Evolutionary conservation across 2,329 filamentous ascomycete genomes (phyloP).

Genomic region (Sporothrix variecibatus): DNA sequence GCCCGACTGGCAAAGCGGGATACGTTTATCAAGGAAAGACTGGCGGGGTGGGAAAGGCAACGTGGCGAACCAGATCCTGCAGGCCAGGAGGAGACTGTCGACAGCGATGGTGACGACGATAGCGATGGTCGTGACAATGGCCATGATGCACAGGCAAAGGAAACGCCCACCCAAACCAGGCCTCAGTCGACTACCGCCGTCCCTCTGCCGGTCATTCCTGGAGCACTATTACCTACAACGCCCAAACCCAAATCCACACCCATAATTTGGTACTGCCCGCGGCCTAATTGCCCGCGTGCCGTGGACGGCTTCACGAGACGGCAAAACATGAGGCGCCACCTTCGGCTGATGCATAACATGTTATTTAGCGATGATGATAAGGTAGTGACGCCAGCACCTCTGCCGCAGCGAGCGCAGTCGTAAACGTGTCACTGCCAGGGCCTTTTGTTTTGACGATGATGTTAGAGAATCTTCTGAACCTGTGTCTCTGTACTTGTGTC

Average conservation of each 20-base stretch:
- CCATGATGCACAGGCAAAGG: not conserved
- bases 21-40: not conserved
- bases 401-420: not conserved
- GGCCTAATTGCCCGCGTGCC: slow-evolving; percentile 41
- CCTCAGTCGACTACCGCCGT: not conserved
- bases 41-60: not conserved
- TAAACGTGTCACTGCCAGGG: not conserved
- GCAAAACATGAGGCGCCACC: slow-evolving; percentile 45
- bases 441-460: not conserved
- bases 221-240: not conserved
- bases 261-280: slow-evolving; percentile 32
- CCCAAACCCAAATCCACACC: not conserved
- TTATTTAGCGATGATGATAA: not conserved
- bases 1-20: not conserved
- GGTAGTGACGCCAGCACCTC: not conserved
- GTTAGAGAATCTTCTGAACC: not conserved
- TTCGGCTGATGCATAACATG: slow-evolving; percentile 45
- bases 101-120: not conserved
- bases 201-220: not conserved
- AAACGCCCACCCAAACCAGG: too few relatives aligned
- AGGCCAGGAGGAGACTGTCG: not conserved
- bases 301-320: slow-evolving; percentile 42
- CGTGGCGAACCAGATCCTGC: not conserved
- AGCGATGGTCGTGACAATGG: not conserved
- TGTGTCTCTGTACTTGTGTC: not conserved